phyloP scores from a whole-genome alignment of 1,139 yeast genomes.

The Taphrina confusa region DNA sequence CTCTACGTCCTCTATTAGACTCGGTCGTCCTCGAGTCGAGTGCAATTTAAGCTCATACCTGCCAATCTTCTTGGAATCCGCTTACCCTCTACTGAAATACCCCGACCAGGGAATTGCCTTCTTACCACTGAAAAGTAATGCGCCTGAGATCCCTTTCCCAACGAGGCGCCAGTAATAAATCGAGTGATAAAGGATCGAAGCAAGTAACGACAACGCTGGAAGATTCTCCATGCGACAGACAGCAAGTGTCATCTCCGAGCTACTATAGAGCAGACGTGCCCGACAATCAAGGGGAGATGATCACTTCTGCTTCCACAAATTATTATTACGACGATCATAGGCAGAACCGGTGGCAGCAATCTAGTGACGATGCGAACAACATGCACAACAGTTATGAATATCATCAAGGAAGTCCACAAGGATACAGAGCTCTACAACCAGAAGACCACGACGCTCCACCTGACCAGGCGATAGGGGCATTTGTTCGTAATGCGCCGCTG shows the following conservation, averaged over 20 bases:
- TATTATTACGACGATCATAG: slow-evolving; percentile 7
- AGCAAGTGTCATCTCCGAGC: slow-evolving; percentile 1
- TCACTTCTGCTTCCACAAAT: slow-evolving; percentile 4
- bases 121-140: no score
- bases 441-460: no score
- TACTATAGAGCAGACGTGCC: slow-evolving; percentile 9
- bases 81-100: no score
- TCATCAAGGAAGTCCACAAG: no score
- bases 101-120: no score
- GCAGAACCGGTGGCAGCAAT: not conserved
- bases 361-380: not conserved
- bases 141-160: not conserved
- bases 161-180: not conserved
- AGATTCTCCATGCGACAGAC: not conserved
- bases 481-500: no score
- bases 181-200: not conserved
- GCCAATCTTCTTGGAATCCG: not conserved
- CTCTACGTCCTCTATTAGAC: not conserved
- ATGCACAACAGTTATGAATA: slow-evolving; percentile 3
- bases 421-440: no score
- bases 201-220: not conserved
- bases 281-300: slow-evolving; percentile 9
- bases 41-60: slow-evolving; percentile 5
- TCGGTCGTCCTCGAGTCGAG: slow-evolving; percentile 4
- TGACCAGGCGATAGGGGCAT: no score